Conservation (phyloP, 331 rosid genomes). For the Prunus yedoensis region DNA sequence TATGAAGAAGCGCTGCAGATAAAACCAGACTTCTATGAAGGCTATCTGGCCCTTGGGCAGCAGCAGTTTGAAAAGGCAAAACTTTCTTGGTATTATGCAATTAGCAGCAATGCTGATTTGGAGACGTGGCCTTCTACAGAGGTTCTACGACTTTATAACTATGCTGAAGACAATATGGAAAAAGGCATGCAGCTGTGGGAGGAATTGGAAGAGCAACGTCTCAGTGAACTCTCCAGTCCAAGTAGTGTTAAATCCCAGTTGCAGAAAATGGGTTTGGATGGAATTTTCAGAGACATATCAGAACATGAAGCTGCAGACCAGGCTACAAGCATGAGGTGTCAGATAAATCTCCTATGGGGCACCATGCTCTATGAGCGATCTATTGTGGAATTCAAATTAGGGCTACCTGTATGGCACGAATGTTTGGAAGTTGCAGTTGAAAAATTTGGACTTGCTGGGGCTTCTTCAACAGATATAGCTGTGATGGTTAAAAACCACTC, state of each 20-base stretch:
- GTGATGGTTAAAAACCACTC: slow-evolving; percentile 74
- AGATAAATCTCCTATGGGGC: slow-evolving; percentile 82
- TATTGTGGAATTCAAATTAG: slow-evolving; percentile 70
- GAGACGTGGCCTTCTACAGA: slow-evolving; percentile 54
- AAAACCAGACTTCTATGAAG: slow-evolving; percentile 77
- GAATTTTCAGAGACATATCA: slow-evolving; percentile 40
- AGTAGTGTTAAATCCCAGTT: slow-evolving; percentile 32
- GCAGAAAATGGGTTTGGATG: slow-evolving; percentile 53
- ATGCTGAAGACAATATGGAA: slow-evolving; percentile 74
- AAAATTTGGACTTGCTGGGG: slow-evolving; percentile 84
- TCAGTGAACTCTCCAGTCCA: slow-evolving; percentile 38
- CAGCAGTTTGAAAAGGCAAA: slow-evolving; percentile 80
- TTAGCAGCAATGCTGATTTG: slow-evolving; percentile 50
- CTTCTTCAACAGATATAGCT: slow-evolving; percentile 70
- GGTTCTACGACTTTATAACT: slow-evolving; percentile 64
- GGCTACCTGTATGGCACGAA: slow-evolving; percentile 71
- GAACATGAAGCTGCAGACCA: slow-evolving; percentile 50
- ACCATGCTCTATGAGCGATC: slow-evolving; percentile 94
- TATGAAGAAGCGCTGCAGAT: slow-evolving; percentile 59
- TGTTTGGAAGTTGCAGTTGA: slow-evolving; percentile 63
- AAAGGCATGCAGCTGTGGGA: slow-evolving; percentile 80
- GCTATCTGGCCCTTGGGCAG: slow-evolving; percentile 69
- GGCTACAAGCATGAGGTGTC: slow-evolving; percentile 63
- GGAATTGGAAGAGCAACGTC: slow-evolving; percentile 43
- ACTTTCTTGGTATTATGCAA: slow-evolving; percentile 75